Conservation (phyloP, 768 basidiomycete genomes). For the Leccinum olivaceopallidum region DNA sequence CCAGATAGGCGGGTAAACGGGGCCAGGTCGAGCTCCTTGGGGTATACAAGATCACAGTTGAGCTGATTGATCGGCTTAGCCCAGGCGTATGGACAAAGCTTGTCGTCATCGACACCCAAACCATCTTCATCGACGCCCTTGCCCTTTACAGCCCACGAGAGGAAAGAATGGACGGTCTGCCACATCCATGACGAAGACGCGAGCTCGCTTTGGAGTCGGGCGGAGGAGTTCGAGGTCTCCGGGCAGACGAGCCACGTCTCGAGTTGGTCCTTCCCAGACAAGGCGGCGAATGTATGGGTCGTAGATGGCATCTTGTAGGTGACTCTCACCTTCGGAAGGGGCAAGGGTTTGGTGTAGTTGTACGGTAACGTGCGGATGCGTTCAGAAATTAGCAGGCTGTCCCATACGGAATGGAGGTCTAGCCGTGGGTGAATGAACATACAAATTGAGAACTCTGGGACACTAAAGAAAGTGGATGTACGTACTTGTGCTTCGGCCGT, state of each 20-base stretch:
- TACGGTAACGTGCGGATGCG: slow-evolving; percentile 66
- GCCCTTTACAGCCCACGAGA: neutral
- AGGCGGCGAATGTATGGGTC: slow-evolving; percentile 86
- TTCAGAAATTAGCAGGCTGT: slow-evolving; percentile 78
- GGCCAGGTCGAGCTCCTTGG: slow-evolving; percentile 56
- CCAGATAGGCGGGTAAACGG: slow-evolving; percentile 31
- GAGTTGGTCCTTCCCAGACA: slow-evolving; percentile 70
- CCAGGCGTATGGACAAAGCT: slow-evolving; percentile 81
- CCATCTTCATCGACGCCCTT: slow-evolving; percentile 19
- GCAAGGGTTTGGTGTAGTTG: slow-evolving; percentile 80
- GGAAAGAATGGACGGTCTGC: slow-evolving; percentile 26
- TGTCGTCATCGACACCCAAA: slow-evolving; percentile 49
- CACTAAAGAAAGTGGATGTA: slow-evolving; percentile 4
- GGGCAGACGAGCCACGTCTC: slow-evolving; percentile 72
- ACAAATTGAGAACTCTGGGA: neutral
- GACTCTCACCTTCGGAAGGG: slow-evolving; percentile 59
- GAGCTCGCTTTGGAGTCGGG: slow-evolving; percentile 5
- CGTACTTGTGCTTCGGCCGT: slow-evolving; percentile 70
- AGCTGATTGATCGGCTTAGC: slow-evolving; percentile 67
- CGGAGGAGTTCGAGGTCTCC: slow-evolving; percentile 5
- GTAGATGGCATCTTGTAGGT: slow-evolving; percentile 79
- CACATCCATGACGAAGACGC: slow-evolving; percentile 18
- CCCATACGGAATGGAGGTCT: slow-evolving; percentile 92
- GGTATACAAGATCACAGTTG: slow-evolving; percentile 86
- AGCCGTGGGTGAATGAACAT: neutral